These are phyloP conservation scores for Xylariales sp. DNA, from an alignment of 2,329 filamentous ascomycete species.

Conservation along the genomic window DNA sequence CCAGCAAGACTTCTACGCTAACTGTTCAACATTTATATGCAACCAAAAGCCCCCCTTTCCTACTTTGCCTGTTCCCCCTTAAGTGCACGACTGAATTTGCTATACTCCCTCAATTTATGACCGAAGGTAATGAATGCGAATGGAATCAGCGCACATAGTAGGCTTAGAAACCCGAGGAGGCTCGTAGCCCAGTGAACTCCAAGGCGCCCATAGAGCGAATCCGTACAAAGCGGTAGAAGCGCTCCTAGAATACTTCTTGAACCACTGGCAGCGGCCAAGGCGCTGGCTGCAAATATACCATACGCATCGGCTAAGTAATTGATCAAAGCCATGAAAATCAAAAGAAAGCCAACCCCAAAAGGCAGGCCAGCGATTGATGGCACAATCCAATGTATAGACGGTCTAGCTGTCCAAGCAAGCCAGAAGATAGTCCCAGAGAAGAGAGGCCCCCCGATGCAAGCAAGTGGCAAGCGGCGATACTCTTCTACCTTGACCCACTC, in stretches of 20 bases:
- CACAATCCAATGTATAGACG: conserved; percentile 30
- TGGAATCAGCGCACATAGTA: conserved; percentile 46
- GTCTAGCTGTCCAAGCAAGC: conserved; percentile 37
- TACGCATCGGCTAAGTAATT: conserved; percentile 65
- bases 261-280: conserved; percentile 70
- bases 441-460: conserved; percentile 36
- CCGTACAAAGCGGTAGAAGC: conserved; percentile 62
- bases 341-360: conserved; percentile 33
- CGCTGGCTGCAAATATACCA: conserved; percentile 62
- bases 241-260: conserved; percentile 68
- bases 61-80: too few species aligned
- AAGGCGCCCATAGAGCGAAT: conserved; percentile 59
- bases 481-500: conserved; percentile 31
- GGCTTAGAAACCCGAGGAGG: conserved; percentile 47
- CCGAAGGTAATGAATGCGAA: conserved; percentile 27
- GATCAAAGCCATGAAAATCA: conserved; percentile 58
- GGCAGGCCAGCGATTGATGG: conserved; percentile 30
- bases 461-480: conserved; percentile 34
- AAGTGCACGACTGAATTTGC: too few species aligned
- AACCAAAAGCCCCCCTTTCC: too few species aligned
- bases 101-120: too few species aligned
- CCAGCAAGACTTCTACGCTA: too few species aligned
- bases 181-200: conserved; percentile 58
- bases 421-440: conserved; percentile 32
- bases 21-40: too few species aligned